Base-by-base conservation (phyloP, 2,329 filamentous ascomycete species). In the Trichoderma sp. region DNA sequence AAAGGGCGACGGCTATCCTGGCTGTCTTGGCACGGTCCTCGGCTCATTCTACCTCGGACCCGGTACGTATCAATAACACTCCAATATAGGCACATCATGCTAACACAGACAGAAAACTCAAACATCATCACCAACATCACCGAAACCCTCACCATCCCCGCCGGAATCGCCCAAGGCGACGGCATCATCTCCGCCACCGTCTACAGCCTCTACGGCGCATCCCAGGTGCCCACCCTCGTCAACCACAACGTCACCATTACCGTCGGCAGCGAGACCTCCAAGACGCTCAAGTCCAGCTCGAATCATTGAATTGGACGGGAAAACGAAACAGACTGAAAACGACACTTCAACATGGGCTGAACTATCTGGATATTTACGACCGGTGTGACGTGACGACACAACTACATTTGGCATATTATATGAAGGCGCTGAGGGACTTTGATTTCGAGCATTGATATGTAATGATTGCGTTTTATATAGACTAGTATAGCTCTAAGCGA, bases 11-110 rank as follows among this genome's bases (percentile, higher is more conserved):
- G 78, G 72, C 5, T 78, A 71, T 70, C 72, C 73, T 0, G 68
- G 69, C 10, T 71, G 73, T 5, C 73, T 83, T 0, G 81, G 81
- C 21, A 60, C 30, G 1, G 74, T 77, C 30, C 32, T 75, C 2
- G 71, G 71, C 16, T 79, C 76, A 1, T 71, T 75, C 58, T 80
- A 80, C 70, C 77, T 83, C 1, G 82, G 81, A 24, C 78, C 78
- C 26, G 70, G 77, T 79, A 71, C 60, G 74, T 49, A 1, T n/a
- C n/a, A 43, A 39, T 16, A n/a, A 26, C 13, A 11, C 10, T 11
- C 8, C 10, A 32, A 32, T 32, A 7, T 32, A 11, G 7, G 10
- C 7, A 49, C 8, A 34, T 26, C 4, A 37, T 6, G 14, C 39
- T 55, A 68, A 60, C 14, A 32, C 4, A 13, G 4, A 30, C 16